Base-by-base conservation (phyloP, 2,329 filamentous ascomycete species). In the Talaromyces sp. region DNA sequence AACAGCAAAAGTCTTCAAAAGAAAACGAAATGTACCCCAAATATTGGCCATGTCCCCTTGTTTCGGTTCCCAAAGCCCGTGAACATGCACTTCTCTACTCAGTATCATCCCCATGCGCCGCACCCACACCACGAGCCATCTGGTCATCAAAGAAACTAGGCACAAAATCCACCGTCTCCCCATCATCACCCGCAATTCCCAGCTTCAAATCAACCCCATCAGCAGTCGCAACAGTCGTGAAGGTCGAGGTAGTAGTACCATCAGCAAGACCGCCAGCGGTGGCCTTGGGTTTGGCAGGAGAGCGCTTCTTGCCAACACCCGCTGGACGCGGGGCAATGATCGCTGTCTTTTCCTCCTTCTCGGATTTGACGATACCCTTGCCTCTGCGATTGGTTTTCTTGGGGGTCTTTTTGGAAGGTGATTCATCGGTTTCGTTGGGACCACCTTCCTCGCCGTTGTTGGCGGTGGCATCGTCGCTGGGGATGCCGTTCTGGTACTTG, bases 371-470 rank as follows among this genome's bases (percentile, higher is more conserved):
- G n/a, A 53, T 17, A 17, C 36, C 51, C n/a, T 58, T 63, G 29
- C 49, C 61, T 45, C 49, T 47, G 15, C 49, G 49, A 19, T 36
- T 63, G n/a, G 36, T 27, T 58, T 58, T 63, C 19, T 56, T 56
- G 15, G 51, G 27, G 8, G 61, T 56, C 27, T 40, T 45, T 19
- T 58, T 56, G n/a, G 36, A 22, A 7, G 56, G 56, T 15, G 31
- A 22, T 22, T 29, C 31, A 6, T 38, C 47, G 40, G n/a, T 34
- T 11, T 34, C 61, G 17, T 34, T 25, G n/a, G 15, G 11, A 29
- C 5, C 36, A 29, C 5, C 34, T 47, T 58, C 56, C 7, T 59
- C 56, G 22, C 5, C 36, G 7, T 22, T 11, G 13, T 36, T 11
- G 15, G n/a, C 36, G 3, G 17, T 43, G 11, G n/a, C 36, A 7